These are phyloP conservation scores for Protomyces arabidopsidicola DNA, from an alignment of 1,139 yeast species.

Conservation along the genomic window DNA sequence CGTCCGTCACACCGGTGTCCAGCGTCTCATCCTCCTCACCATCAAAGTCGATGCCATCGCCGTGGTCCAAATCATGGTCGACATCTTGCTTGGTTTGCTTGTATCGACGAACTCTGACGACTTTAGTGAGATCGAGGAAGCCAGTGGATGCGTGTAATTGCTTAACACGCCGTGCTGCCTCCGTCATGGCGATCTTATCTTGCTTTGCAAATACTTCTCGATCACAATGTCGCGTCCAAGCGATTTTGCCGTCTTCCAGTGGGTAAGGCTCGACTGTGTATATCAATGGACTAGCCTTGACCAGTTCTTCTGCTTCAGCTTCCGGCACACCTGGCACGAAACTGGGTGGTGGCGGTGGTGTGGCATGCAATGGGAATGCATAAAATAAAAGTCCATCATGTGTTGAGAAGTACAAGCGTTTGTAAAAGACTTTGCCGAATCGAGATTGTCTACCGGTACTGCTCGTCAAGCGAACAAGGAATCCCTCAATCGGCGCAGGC, in stretches of 20 bases:
- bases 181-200: constrained; percentile 58
- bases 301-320: background rate
- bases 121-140: constrained; percentile 55
- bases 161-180: constrained; percentile 57
- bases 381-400: constrained; percentile 59
- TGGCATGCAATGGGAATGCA: constrained; percentile 51
- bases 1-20: constrained; percentile 43
- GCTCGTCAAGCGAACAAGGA: constrained; percentile 55
- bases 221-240: constrained; percentile 51
- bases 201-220: constrained; percentile 45
- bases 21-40: constrained; percentile 27
- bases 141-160: constrained; percentile 58
- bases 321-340: background rate
- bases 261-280: constrained; percentile 44
- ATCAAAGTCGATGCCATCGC: constrained; percentile 38
- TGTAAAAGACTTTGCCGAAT: constrained; percentile 49
- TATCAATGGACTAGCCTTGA: background rate
- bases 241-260: constrained; percentile 47
- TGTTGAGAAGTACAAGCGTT: constrained; percentile 60
- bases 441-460: constrained; percentile 47
- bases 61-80: constrained; percentile 42
- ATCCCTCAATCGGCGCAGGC: constrained; percentile 74
- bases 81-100: constrained; percentile 29
- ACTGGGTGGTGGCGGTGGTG: constrained; percentile 39
- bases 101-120: constrained; percentile 43